phyloP scores from a whole-genome alignment of 2,329 filamentous ascomycete genomes.

The Diaporthe aspalathi region DNA sequence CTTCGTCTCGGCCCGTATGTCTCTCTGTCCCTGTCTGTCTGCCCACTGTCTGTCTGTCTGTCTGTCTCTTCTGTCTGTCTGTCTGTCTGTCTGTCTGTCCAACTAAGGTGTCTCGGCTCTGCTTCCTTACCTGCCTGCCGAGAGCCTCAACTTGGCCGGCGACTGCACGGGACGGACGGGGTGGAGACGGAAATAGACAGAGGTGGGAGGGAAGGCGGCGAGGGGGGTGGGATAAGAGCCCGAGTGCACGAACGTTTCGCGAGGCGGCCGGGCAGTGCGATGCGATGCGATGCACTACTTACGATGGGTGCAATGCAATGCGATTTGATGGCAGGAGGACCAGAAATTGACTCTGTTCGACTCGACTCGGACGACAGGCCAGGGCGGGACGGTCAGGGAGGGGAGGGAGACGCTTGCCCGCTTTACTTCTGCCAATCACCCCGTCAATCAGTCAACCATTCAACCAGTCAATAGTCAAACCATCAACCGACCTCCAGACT shows the following conservation, averaged over 20 bases:
- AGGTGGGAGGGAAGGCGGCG: background rate
- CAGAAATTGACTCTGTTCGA: conserved; percentile 23
- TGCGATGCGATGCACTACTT: conserved; percentile 11
- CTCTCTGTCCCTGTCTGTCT: background rate
- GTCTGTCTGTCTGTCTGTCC: background rate
- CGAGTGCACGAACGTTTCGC: conserved; percentile 23
- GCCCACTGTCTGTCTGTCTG: background rate
- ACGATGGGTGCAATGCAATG: conserved; percentile 23
- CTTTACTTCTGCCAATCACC: conserved; percentile 23
- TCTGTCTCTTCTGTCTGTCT: background rate
- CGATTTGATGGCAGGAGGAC: conserved; percentile 19
- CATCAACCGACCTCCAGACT: conserved; percentile 12
- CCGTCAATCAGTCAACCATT: conserved; percentile 11
- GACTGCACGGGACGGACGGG: background rate
- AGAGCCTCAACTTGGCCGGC: background rate
- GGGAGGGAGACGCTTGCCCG: background rate
- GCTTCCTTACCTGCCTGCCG: conserved; percentile 8
- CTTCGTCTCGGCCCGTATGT: background rate
- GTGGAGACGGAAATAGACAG: background rate
- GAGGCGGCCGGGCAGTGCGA: conserved; percentile 20
- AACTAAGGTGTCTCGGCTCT: too few species aligned
- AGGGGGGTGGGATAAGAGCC: background rate
- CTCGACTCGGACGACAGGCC: conserved; percentile 22
- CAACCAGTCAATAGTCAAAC: background rate
- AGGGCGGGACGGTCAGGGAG: conserved; percentile 10